Evolutionary conservation across 2,329 filamentous ascomycete genomes (phyloP).

Genomic region (Epichloe glyceriae): DNA sequence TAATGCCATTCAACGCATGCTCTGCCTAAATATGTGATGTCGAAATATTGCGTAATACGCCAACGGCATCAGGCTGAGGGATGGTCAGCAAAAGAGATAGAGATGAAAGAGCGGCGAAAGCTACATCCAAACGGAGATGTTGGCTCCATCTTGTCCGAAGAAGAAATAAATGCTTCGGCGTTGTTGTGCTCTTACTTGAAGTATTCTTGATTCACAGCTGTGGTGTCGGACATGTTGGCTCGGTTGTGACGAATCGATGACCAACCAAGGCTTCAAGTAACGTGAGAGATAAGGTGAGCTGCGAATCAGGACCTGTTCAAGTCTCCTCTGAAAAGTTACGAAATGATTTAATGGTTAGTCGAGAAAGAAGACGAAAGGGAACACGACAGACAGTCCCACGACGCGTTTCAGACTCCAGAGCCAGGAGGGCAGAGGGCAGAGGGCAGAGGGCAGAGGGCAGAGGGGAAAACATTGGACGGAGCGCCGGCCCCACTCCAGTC

Average conservation of each 20-base stretch:
- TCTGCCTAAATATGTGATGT: background rate
- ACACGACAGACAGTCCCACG: background rate
- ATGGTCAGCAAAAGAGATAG: too few relatives aligned
- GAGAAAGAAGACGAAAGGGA: background rate
- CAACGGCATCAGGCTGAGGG: too few relatives aligned
- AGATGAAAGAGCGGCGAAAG: too few relatives aligned
- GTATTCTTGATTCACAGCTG: constrained; percentile 24
- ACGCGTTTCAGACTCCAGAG: background rate
- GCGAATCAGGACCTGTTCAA: background rate
- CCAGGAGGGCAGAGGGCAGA: too few relatives aligned
- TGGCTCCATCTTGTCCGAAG: too few relatives aligned
- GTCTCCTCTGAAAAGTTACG: background rate
- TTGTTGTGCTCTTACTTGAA: constrained; percentile 26
- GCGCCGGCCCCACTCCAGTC: background rate
- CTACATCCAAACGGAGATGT: too few relatives aligned
- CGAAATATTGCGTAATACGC: too few relatives aligned
- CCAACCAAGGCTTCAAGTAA: background rate
- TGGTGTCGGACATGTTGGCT: constrained; percentile 18
- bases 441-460: background rate
- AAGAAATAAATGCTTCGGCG: too few relatives aligned
- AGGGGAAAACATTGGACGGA: too few relatives aligned
- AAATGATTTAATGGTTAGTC: too few relatives aligned
- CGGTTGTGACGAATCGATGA: background rate
- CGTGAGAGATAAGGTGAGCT: background rate
- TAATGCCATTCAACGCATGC: background rate